Evolutionary conservation across 768 basidiomycete species (phyloP), one percentile per base, ranked within the genome.

Genomic region (Russula abietina): DNA sequence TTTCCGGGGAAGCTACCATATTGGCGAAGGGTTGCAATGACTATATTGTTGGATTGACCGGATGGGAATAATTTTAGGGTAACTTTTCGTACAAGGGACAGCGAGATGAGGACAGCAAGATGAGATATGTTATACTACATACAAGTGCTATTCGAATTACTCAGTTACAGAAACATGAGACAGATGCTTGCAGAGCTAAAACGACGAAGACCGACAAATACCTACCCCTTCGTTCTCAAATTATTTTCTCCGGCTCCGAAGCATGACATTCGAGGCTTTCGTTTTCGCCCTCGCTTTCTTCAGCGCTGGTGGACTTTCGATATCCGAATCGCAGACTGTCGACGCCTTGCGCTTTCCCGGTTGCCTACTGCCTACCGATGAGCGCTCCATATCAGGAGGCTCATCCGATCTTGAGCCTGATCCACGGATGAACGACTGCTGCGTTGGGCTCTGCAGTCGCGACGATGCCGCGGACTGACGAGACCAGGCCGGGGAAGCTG

Each of bases 291-390:
- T 71, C 10, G 61, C 30, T 64, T 70, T 70, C 68, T 70, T 72
- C 49, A 62, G 33, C 19, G 64, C 48, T 41, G 69, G 68, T 11
- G 51, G 55, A 3, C 69, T 71, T 30, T 73, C 72, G 16, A 74
- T 60, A 59, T 73, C 72, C 12, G 73, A 68, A 10, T 71, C 54
- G 38, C 68, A 69, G 36, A 71, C 68, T 6, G 72, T 65, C 26
- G 73, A 68, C 4, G 77, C 75, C 71, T 83, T 87, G 24, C 88
- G 78, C 71, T 89, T 90, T 14, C 62, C 55, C 28, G 48, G 52
- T 55, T 52, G 55, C n/a, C 45, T 66, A n/a, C 58, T 67, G 62
- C 55, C 53, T 26, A 66, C 57, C 11, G 67, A 60, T n/a, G 68
- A 65, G 12, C 68, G 65, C 75, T 81, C 68, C 76, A 80, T 63